Conservation (phyloP, 108 stramenopile species). For the Conticribra weissflogii region DNA sequence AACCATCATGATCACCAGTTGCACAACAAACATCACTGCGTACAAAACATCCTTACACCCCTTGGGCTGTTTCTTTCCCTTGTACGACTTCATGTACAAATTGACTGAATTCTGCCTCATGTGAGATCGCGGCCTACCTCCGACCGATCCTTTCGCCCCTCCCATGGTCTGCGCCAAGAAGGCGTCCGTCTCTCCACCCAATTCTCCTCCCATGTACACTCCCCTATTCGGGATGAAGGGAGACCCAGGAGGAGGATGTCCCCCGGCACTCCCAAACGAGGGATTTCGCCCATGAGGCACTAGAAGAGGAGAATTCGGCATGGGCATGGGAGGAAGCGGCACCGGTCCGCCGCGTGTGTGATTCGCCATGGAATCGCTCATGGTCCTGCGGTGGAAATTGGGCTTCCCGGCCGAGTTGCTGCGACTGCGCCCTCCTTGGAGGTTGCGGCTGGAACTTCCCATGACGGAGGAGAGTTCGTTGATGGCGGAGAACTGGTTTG, state of each 20-base stretch:
- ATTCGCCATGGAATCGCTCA: constrained; percentile 28
- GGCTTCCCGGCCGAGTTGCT: background rate
- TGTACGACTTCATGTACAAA: constrained; percentile 73
- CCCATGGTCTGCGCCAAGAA: constrained; percentile 26
- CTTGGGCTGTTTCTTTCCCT: constrained; percentile 66
- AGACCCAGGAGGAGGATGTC: constrained; percentile 2
- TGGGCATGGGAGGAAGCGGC: constrained; percentile 15
- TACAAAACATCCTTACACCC: constrained; percentile 70
- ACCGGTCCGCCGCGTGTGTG: background rate
- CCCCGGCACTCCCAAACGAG: background rate
- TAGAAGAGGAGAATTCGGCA: constrained; percentile 6
- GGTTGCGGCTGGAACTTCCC: constrained; percentile 1
- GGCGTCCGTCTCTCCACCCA: constrained; percentile 18
- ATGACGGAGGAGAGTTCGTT: constrained; percentile 40
- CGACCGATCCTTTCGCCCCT: background rate
- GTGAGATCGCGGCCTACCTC: constrained; percentile 50
- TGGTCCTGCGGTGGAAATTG: constrained; percentile 22
- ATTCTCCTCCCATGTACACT: constrained; percentile 22
- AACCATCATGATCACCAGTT: constrained; percentile 54
- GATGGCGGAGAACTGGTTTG: constrained; percentile 25
- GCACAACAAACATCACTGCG: constrained; percentile 68
- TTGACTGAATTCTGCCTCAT: constrained; percentile 82
- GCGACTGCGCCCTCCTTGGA: background rate
- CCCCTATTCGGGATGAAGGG: constrained; percentile 12
- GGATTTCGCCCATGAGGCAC: background rate